These are phyloP conservation scores for Phlebiopsis gigantea DNA, from an alignment of 768 basidiomycete genomes.

Conservation along the genomic window DNA sequence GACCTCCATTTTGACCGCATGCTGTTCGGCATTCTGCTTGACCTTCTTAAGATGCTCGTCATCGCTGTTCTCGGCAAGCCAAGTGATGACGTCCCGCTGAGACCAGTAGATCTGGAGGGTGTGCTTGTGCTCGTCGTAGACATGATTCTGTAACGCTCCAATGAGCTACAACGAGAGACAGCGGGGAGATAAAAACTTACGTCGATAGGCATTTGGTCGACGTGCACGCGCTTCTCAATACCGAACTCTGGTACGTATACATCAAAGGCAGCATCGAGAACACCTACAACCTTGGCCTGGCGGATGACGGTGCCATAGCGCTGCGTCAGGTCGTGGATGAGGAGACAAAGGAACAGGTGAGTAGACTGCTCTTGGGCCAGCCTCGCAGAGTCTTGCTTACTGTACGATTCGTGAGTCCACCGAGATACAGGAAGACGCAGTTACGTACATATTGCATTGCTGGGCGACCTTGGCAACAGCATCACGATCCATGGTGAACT, in stretches of 20 bases:
- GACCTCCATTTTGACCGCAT: constrained; percentile 89
- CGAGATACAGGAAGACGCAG: background rate
- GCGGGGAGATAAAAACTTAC: constrained; percentile 46
- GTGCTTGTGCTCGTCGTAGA: constrained; percentile 93
- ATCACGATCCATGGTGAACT: constrained; percentile 97
- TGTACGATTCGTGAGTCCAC: constrained; percentile 24
- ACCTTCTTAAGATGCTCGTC: constrained; percentile 96
- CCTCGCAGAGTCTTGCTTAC: constrained; percentile 85
- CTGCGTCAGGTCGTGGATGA: constrained; percentile 91
- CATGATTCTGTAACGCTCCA: constrained; percentile 70
- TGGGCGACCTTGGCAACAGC: constrained; percentile 97
- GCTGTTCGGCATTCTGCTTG: constrained; percentile 87
- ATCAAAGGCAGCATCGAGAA: constrained; percentile 97
- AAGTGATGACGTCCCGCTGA: constrained; percentile 86
- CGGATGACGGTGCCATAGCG: constrained; percentile 95
- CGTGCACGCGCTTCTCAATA: constrained; percentile 98
- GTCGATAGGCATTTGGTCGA: constrained; percentile 98
- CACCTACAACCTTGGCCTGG: constrained; percentile 90
- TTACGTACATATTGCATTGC: constrained; percentile 89
- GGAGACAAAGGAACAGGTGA: constrained; percentile 91
- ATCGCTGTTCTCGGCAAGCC: constrained; percentile 92
- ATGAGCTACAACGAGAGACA: too few relatives aligned
- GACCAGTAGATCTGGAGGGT: constrained; percentile 97
- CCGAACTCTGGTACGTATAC: constrained; percentile 95
- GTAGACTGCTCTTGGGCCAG: constrained; percentile 96